Percentiles rank a stretch among this genome's conserved stretches.
Conservation (phyloP, 176 grass and related monocot genomes). For the Neostapfia colusana region DNA sequence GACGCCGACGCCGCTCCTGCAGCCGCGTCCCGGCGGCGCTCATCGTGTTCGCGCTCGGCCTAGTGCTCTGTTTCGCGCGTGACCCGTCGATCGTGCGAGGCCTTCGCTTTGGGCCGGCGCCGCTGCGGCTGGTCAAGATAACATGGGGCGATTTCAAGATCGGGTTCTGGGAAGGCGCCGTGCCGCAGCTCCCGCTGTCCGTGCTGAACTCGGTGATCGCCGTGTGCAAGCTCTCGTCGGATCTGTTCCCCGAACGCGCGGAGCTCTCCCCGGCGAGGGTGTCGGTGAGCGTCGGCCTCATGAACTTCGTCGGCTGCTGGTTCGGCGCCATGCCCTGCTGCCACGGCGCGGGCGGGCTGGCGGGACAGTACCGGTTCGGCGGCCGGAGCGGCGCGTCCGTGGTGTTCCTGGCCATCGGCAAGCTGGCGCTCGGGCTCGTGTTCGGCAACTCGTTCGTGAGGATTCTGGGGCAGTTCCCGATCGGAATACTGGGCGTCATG, state of each 20-base stretch:
- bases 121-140: conserved; percentile 51
- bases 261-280: conserved; percentile 71
- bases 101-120: conserved; percentile 69
- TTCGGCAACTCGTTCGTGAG: conserved; percentile 84
- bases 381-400: conserved; percentile 84
- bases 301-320: conserved; percentile 93
- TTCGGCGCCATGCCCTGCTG: conserved; percentile 96
- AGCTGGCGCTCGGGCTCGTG: conserved; percentile 61
- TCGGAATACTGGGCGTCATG: conserved; percentile 83
- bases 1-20: conserved; percentile 11
- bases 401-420: conserved; percentile 68
- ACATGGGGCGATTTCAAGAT: conserved; percentile 77
- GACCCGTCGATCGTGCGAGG: conserved; percentile 62
- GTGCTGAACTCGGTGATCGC: conserved; percentile 90
- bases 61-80: conserved; percentile 72
- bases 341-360: conserved; percentile 79
- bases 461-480: conserved; percentile 66
- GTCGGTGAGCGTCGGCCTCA: conserved; percentile 75
- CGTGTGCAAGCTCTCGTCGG: conserved; percentile 91
- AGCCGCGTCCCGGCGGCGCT: conserved; percentile 62
- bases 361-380: conserved; percentile 86
- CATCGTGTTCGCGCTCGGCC: conserved; percentile 67
- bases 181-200: conserved; percentile 85
- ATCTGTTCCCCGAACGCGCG: conserved; percentile 64
- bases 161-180: conserved; percentile 67